A percentile compares a stretch with the other conserved stretches of the same genome.
Evolutionary conservation across 23 red algal genomes (phyloP).

Genomic region (Pyropia yezoensis): DNA sequence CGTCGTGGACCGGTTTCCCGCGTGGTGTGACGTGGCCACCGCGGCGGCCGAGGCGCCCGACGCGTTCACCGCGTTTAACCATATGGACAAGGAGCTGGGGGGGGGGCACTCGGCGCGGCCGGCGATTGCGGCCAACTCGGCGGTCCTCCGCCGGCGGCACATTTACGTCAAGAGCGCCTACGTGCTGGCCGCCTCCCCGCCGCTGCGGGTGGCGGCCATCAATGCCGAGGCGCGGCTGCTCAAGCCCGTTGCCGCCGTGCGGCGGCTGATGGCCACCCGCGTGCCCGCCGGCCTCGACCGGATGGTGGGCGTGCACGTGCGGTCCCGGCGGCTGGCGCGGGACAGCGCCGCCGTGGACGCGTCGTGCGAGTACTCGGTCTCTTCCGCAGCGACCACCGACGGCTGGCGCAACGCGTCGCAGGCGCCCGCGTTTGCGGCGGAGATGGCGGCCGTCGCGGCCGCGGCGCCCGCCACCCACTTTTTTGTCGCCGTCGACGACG

Average conservation of each 20-base stretch:
- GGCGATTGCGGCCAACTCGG: too few relatives aligned
- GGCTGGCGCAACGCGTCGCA: conserved; percentile 16
- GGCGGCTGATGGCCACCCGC: background rate
- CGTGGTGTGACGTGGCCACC: too few relatives aligned
- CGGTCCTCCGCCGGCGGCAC: conserved; percentile 8
- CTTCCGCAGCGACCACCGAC: conserved; percentile 10
- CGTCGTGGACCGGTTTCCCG: too few relatives aligned
- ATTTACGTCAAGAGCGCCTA: conserved; percentile 61
- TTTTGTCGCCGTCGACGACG: conserved; percentile 2
- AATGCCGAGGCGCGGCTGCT: conserved; percentile 28
- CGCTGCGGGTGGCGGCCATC: conserved; percentile 8
- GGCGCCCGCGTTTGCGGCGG: too few relatives aligned
- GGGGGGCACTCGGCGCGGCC: too few relatives aligned
- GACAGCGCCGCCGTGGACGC: conserved; percentile 26
- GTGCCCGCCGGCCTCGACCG: conserved; percentile 1
- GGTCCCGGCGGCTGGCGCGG: conserved; percentile 15
- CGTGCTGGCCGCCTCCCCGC: conserved; percentile 9
- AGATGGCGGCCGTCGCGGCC: too few relatives aligned
- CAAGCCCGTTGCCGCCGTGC: conserved; percentile 7
- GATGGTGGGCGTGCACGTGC: conserved; percentile 58
- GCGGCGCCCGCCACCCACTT: background rate
- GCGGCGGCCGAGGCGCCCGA: too few relatives aligned
- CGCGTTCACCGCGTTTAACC: too few relatives aligned
- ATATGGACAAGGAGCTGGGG: too few relatives aligned
- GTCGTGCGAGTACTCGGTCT: conserved; percentile 36